Base-by-base conservation (phyloP, 345 rosid genomes). In the Eutrema japonicum region DNA sequence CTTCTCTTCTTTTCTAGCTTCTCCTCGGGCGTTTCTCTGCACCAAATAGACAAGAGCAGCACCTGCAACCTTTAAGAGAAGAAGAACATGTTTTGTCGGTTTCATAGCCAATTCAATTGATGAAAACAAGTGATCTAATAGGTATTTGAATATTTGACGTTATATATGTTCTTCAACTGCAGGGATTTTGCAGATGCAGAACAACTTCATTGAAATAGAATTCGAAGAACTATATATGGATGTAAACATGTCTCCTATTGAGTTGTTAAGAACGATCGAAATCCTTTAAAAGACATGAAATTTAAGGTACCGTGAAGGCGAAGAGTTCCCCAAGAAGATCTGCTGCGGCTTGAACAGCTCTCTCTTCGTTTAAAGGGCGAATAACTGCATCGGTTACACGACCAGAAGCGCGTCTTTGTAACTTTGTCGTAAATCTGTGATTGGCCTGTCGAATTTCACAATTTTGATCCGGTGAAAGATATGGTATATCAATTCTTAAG, bases 311-410 rank as follows among this genome's bases (percentile, higher is more conserved):
- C 82, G 89, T 38, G 77, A 93, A 93, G 41, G 89, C 84, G 46
- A 93, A 93, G 48, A 93, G 67, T 78, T 93, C 98, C 18, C 96
- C 97, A 4, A 89, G 80, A 79, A 90, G 97, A 85, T 87, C 96
- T 2, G 90, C 88, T 64, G 97, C 91, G 67, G 85, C 92, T 68
- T 90, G 96, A 67, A 93, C 85, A 70, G 97, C 98, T 79, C 86
- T 85, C 80, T 88, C 96, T 84, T 87, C 93, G 55, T 93, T 62
- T 67, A 90, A 70, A 30, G 98, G 98, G 12, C 86, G 89, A 43
- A 93, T 86, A 14, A 79, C 84, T 35, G 87, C 96, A 85, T 87
- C 82, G 29, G 86, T 81, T 26, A 86, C 77, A 72, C 75, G 89
- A 32, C 96, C 93, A 60, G 88, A 85, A 33, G 86, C 83, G 2